These are phyloP conservation scores for Microcos paniculata DNA, from an alignment of 345 rosid genomes.

Conservation along the genomic window DNA sequence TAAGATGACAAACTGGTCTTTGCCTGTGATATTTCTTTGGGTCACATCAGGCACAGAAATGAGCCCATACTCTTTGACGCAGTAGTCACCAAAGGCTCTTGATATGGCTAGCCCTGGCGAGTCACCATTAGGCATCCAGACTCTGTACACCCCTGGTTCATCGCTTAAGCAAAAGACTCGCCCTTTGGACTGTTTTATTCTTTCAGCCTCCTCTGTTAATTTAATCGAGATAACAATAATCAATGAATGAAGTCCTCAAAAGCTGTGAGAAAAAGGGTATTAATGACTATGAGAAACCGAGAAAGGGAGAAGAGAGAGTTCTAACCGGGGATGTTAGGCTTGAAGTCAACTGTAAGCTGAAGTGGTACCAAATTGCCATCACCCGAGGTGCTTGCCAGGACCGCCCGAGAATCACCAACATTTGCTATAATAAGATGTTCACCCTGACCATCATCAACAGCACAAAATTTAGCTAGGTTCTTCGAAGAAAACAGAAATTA, in stretches of 20 bases:
- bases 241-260: not conserved
- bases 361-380: slow-evolving; percentile 56
- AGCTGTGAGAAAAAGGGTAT: not conserved
- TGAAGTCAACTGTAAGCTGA: slow-evolving; percentile 80
- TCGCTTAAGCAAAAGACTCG: slow-evolving; percentile 61
- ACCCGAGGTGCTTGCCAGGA: slow-evolving; percentile 58
- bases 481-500: not conserved
- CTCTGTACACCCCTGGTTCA: slow-evolving; percentile 79
- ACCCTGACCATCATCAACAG: slow-evolving; percentile 34
- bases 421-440: slow-evolving; percentile 69
- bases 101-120: slow-evolving; percentile 77
- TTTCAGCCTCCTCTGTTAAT: slow-evolving; percentile 75
- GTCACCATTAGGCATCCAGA: slow-evolving; percentile 66
- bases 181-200: slow-evolving; percentile 65
- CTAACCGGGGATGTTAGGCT: slow-evolving; percentile 83
- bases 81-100: slow-evolving; percentile 84
- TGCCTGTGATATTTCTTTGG: slow-evolving; percentile 47
- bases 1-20: slow-evolving; percentile 72
- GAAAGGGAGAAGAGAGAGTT: not conserved
- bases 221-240: not conserved
- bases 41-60: slow-evolving; percentile 75
- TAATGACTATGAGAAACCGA: not conserved
- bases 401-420: slow-evolving; percentile 84
- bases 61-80: slow-evolving; percentile 80
- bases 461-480: not conserved